A percentile compares a stretch with the other conserved stretches of the same genome.
These are phyloP conservation scores for Porphyrellus sp. DNA, from an alignment of 1,284 basidiomycete genomes.

Conservation along the genomic window DNA sequence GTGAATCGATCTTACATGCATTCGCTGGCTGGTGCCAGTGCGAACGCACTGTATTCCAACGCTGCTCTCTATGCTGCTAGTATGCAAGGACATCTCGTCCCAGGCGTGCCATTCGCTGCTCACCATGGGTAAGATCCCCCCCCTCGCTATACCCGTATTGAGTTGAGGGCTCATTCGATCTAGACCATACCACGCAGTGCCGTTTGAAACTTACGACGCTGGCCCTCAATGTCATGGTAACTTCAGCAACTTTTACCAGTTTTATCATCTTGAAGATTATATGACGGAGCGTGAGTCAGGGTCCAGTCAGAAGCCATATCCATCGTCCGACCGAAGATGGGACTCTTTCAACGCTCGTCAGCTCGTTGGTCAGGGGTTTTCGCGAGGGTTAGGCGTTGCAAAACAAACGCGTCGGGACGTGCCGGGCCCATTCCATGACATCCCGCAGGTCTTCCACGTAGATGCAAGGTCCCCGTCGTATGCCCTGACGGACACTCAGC, in stretches of 20 bases:
- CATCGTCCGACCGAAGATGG: not conserved
- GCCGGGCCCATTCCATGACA: not conserved
- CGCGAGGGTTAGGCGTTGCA: not conserved
- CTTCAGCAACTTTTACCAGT: not conserved
- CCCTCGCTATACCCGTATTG: no score
- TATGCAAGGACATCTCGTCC: not conserved
- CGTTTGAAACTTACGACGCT: not conserved
- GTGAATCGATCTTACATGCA: not conserved
- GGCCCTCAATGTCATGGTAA: not conserved
- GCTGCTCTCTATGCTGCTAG: fast-evolving
- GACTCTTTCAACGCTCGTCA: not conserved
- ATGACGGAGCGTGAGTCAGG: slow-evolving; percentile 8
- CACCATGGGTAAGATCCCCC: not conserved
- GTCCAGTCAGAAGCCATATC: not conserved
- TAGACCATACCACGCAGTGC: slow-evolving; percentile 3
- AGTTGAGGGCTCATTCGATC: not conserved
- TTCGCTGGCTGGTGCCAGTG: not conserved
- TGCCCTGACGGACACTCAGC: not conserved
- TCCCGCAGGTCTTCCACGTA: not conserved
- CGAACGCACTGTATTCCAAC: not conserved
- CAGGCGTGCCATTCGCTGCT: not conserved
- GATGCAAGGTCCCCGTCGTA: not conserved
- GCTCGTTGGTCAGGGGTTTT: not conserved
- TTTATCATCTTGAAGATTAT: not conserved
- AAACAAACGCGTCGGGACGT: not conserved